A percentile compares a stretch with the other conserved stretches of the same genome.
Evolutionary conservation across 2,329 filamentous ascomycete species (phyloP).

Genomic region (Xylariomycetidae sp.): DNA sequence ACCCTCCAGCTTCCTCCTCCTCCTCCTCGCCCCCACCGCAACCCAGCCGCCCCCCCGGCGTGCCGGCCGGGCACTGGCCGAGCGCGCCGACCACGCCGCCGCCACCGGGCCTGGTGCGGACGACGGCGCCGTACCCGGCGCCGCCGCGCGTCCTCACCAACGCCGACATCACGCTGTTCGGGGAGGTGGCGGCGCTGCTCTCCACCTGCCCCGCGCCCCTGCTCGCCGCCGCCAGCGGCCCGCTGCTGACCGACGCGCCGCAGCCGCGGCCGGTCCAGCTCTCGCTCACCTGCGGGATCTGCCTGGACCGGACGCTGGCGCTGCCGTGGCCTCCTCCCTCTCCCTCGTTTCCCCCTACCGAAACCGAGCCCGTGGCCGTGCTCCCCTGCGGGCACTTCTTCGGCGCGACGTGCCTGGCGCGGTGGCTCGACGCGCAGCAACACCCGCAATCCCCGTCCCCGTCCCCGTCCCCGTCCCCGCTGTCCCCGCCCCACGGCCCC

Average conservation of each 20-base stretch:
- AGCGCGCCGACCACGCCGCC: no score
- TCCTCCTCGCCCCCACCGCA: no score
- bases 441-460: no score
- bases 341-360: background rate
- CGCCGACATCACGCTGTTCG: slow-evolving; percentile 9
- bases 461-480: no score
- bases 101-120: slow-evolving; percentile 10
- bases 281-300: slow-evolving; percentile 14
- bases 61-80: no score
- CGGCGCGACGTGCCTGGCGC: slow-evolving; percentile 5
- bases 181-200: slow-evolving; percentile 11
- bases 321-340: background rate
- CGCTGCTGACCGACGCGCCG: no score
- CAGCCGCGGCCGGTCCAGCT: slow-evolving; percentile 4
- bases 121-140: background rate
- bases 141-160: slow-evolving; percentile 3
- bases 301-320: slow-evolving; percentile 6
- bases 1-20: no score
- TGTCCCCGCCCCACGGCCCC: background rate
- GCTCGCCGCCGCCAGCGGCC: slow-evolving; percentile 6
- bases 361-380: slow-evolving; percentile 5
- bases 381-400: slow-evolving; percentile 19
- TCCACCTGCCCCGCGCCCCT: background rate
- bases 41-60: no score
- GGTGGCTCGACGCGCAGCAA: slow-evolving; percentile 2